Percentiles rank a stretch among this genome's conserved stretches.
These are phyloP conservation scores for Endothia cerciana DNA, from an alignment of 2,329 filamentous ascomycete genomes.

Conservation along the genomic window DNA sequence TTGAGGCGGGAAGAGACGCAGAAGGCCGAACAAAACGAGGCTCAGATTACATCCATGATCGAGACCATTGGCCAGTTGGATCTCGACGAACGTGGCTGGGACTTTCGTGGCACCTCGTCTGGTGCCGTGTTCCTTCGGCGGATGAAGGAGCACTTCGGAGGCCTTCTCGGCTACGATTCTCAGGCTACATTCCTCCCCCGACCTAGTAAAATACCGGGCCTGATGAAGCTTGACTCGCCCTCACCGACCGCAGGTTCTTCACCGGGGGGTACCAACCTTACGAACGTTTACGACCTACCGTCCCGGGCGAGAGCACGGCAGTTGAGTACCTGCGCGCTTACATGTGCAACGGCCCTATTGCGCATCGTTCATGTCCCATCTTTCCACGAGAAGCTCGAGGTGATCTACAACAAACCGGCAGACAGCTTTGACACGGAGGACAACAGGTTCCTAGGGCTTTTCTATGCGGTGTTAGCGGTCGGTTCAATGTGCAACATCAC, in stretches of 20 bases:
- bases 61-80: conserved; percentile 89
- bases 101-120: conserved; percentile 93
- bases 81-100: conserved; percentile 89
- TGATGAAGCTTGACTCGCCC: conserved; percentile 70
- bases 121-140: conserved; percentile 85
- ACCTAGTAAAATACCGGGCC: conserved; percentile 51
- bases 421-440: conserved; percentile 68
- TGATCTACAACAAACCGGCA: conserved; percentile 71
- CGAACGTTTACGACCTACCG: conserved; percentile 70
- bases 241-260: conserved; percentile 63
- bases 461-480: conserved; percentile 72
- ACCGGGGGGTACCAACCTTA: conserved; percentile 59
- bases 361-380: conserved; percentile 80
- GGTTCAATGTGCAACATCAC: conserved; percentile 72
- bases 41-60: conserved; percentile 90
- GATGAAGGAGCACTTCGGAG: conserved; percentile 85
- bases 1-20: conserved; percentile 42
- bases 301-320: conserved; percentile 58
- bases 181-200: conserved; percentile 62
- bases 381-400: conserved; percentile 78
- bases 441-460: conserved; percentile 68
- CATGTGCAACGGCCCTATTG: conserved; percentile 60
- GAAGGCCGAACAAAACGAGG: conserved; percentile 60
- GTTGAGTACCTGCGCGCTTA: conserved; percentile 59
- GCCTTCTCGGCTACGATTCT: conserved; percentile 69